Base-by-base conservation (phyloP, 2,329 filamentous ascomycete species). In the Sporothrix globosa region DNA sequence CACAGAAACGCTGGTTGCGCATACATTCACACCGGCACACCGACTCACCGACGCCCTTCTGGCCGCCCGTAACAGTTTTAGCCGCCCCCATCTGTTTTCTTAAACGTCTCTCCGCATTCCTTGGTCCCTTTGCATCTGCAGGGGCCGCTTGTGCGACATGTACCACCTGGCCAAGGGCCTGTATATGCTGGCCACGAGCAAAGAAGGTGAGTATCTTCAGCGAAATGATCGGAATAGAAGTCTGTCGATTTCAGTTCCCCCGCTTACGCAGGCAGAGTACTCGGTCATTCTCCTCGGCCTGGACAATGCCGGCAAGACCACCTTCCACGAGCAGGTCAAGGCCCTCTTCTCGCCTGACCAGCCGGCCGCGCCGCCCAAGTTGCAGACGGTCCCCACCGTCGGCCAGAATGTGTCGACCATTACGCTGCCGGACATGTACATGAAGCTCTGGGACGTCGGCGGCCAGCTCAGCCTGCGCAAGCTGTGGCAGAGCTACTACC, bases 381-480 rank as follows among this genome's bases (percentile, higher is more conserved):
- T 83, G 75, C 94, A 96, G 79, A 97, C 95, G 58, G 95, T 98
- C 9, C 96, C 96, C 39, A 99, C 96, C 24, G 95, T 98, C 76
- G 96, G 96, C 74, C 96, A 98, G 80, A 98, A 98, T 81, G 94
- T 98, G 74, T 92, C 92, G 73, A 96, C 94, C 61, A 92, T 99
- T 78, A 89, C 91, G 27, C 86, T 98, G 30, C 91, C 93, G 19
- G 93, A 97, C 80, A 95, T 97, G 88, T 97, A 98, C 84, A 86
- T 99, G 78, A 97, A 97, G 84, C 91, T 99, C 76, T 98, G 96
- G 96, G 96, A 99, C 79, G 93, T 99, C 0, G 96, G 96, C 74
- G 96, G 96, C 7, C 96, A 99, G 81, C 89, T 96, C 77, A 91
- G 88, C 39, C 87, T 99, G 78, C 90, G 96, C 73, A 91, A 91